These are phyloP conservation scores for Xanthoconium stramineum DNA, from an alignment of 768 basidiomycete genomes.

Conservation along the genomic window DNA sequence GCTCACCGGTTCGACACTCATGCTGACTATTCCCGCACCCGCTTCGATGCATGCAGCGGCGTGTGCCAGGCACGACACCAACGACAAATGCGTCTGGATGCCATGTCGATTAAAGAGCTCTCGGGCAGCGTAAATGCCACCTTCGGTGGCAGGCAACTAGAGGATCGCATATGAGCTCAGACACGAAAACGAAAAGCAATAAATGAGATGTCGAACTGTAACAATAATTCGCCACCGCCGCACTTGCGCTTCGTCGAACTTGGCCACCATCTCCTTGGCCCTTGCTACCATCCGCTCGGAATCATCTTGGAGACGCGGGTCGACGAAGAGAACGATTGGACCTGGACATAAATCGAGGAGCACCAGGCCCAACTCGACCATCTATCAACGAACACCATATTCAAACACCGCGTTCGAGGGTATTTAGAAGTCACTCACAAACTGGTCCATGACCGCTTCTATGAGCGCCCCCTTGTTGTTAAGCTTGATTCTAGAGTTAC, in stretches of 20 bases:
- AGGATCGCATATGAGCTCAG: neutral
- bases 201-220: slow-evolving; percentile 36
- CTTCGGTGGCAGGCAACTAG: slow-evolving; percentile 58
- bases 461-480: slow-evolving; percentile 17
- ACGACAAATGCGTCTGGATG: slow-evolving; percentile 49
- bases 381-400: slow-evolving; percentile 29
- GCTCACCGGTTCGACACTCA: slow-evolving; percentile 50
- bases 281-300: slow-evolving; percentile 38
- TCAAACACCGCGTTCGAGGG: neutral
- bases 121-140: slow-evolving; percentile 48
- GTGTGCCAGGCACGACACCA: slow-evolving; percentile 54
- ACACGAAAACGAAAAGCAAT: neutral
- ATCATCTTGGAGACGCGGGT: slow-evolving; percentile 44
- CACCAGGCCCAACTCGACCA: slow-evolving; percentile 47
- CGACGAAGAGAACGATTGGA: slow-evolving; percentile 49
- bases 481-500: slow-evolving; percentile 7
- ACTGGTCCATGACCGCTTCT: slow-evolving; percentile 24
- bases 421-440: slow-evolving; percentile 25
- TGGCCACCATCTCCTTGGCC: slow-evolving; percentile 39
- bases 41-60: slow-evolving; percentile 55
- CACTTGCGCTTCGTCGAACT: slow-evolving; percentile 42
- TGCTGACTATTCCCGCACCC: slow-evolving; percentile 44
- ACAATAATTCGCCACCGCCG: slow-evolving; percentile 42
- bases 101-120: slow-evolving; percentile 35
- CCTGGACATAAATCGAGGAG: slow-evolving; percentile 45